Percentiles rank a stretch among this genome's conserved stretches.
Conservation (phyloP, 352 stramenopile genomes). For the Phytophthora tentaculata region DNA sequence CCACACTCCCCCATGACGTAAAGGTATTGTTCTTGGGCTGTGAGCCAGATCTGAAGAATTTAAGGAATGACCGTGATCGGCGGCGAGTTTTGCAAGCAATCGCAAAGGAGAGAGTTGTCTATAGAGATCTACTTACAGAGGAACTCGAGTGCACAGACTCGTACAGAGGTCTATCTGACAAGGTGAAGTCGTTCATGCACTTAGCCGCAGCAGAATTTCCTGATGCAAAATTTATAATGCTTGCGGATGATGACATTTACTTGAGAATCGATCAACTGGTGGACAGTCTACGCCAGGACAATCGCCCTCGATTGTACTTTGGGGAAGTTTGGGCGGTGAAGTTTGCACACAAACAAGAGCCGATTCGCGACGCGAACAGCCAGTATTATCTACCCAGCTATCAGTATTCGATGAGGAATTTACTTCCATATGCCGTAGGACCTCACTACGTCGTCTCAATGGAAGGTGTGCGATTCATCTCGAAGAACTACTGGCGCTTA, state of each 20-base stretch:
- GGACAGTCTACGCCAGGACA: conserved; percentile 7
- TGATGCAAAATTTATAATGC: conserved; percentile 51
- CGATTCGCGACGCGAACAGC: conserved; percentile 35
- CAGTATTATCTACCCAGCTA: conserved; percentile 42
- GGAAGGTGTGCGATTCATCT: conserved; percentile 51
- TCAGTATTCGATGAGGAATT: conserved; percentile 38
- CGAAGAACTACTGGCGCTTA: conserved; percentile 41
- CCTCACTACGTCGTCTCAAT: conserved; percentile 63
- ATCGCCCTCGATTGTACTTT: conserved; percentile 15
- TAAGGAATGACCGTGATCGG: conserved; percentile 13
- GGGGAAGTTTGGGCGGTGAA: conserved; percentile 29
- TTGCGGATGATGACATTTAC: conserved; percentile 66
- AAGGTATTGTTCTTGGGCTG: conserved; percentile 45
- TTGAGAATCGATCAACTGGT: conserved; percentile 40
- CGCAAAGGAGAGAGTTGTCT: conserved; percentile 39
- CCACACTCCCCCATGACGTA: conserved; percentile 25
- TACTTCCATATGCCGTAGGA: conserved; percentile 51
- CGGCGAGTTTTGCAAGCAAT: conserved; percentile 22
- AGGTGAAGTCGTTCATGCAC: conserved; percentile 66
- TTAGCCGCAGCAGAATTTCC: conserved; percentile 34
- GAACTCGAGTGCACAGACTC: conserved; percentile 60
- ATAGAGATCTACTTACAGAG: conserved; percentile 53
- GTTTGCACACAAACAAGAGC: conserved; percentile 24
- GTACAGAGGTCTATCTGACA: conserved; percentile 56
- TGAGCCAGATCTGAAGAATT: conserved; percentile 14